Conservation (phyloP, 805 yeast species). For the Candida maltosa region DNA sequence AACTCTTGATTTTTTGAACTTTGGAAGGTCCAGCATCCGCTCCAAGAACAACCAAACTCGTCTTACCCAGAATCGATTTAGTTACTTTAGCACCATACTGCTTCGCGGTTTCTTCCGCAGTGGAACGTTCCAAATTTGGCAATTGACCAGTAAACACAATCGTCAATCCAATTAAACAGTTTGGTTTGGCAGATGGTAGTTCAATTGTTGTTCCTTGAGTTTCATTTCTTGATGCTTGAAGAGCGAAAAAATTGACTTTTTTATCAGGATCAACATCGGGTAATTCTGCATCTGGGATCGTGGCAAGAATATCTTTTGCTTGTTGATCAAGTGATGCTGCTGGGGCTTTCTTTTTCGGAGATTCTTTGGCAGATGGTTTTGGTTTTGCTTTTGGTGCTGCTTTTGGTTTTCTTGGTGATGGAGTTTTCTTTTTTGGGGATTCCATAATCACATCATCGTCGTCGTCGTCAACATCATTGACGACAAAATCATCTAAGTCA, state of each 20-base stretch:
- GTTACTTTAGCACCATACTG: constrained; percentile 90
- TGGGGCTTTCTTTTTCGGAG: constrained; percentile 2
- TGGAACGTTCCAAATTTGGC: constrained; percentile 74
- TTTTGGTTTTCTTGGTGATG: constrained; percentile 7
- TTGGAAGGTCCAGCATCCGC: constrained; percentile 97
- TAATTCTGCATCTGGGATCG: constrained; percentile 73
- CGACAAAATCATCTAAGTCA: constrained; percentile 22
- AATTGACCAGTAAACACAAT: constrained; percentile 91
- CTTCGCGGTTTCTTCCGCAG: constrained; percentile 73
- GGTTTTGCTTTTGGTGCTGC: constrained; percentile 6
- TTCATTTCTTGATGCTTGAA: constrained; percentile 15
- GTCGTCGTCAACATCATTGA: constrained; percentile 24
- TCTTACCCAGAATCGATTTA: constrained; percentile 78
- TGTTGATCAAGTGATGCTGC: no score
- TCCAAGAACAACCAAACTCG: constrained; percentile 87
- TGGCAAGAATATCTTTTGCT: constrained; percentile 57
- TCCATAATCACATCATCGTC: constrained; percentile 23
- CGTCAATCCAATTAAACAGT: constrained; percentile 84
- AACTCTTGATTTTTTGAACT: constrained; percentile 70
- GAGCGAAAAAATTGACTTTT: constrained; percentile 56
- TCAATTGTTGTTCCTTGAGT: constrained; percentile 33
- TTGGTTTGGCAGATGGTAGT: constrained; percentile 78
- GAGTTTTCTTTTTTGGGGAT: no score
- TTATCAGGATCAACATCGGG: constrained; percentile 51
- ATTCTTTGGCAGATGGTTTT: constrained; percentile 6